Evolutionary conservation across 805 yeast species (phyloP), one percentile per base, ranked within the genome.

Genomic region (Dipodascus geniculatus): DNA sequence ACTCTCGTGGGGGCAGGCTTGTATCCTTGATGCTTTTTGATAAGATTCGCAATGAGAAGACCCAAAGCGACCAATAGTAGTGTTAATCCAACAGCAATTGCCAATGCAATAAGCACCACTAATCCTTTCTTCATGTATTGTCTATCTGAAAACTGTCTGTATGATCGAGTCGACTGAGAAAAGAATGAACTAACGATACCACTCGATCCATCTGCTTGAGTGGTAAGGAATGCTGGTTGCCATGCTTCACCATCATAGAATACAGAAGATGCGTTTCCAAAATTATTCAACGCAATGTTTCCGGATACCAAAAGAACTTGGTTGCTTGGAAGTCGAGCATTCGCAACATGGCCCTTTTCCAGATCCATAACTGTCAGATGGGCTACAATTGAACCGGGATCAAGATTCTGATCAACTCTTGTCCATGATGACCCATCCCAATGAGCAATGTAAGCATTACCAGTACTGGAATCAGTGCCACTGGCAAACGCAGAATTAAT

Each of bases 31-130:
- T 69, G 65, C 44, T 72, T 65, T 51, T 68, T 68, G 52, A 65
- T 71, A 61, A 68, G 70, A 53, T 66, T 65, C 50, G 68, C 72
- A 35, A 75, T 75, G 2, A 71, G 57, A 23, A 71, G 66, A 54
- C 75, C 85, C 53, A 69, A 60, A 19, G 65, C 65, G 6, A 74
- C 66, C 23, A 78, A 54, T 8, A 76, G 53, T 31, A 70, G 58
- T 58, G 74, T 68, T 16, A 80, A 68, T 1, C 75, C 87, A 31
- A 85, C 59, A 0, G 91, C 80, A 53, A 82, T 70, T 0, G 89
- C 93, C 47, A 83, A 72, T 0, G 85, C 80, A 48, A 85, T 77
- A 24, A 86, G 75, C 2, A 83, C 88, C 24, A 85, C 82, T 60
- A 76, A 82, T 0, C 93, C 90, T 20, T 78, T 65, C 11, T 73